A percentile compares a stretch with the other conserved stretches of the same genome.
phyloP scores from a whole-genome alignment of 257 asterid species.

The Nicotiana noctiflora region DNA sequence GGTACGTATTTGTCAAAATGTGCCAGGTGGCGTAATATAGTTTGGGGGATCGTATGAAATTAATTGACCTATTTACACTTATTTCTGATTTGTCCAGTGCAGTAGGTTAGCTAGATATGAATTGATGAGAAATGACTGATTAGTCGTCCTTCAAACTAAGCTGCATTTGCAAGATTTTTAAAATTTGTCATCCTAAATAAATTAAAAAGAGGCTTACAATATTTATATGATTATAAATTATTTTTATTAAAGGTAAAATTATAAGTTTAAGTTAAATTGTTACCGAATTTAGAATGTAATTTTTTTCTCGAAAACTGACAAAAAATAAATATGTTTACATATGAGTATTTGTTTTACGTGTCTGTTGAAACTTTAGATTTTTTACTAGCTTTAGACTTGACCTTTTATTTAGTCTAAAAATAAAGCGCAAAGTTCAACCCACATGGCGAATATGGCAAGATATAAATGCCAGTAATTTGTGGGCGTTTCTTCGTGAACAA shows the following conservation, averaged over 20 bases:
- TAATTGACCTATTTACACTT: neutral
- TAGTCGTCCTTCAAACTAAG: neutral
- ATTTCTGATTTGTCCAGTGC: neutral
- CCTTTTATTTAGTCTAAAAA: neutral
- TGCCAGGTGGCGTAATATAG: neutral
- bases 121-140: neutral
- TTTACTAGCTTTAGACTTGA: neutral
- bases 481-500: neutral
- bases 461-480: neutral
- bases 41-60: neutral
- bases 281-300: too few species aligned
- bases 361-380: too few species aligned
- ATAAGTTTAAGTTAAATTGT: too few species aligned
- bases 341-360: neutral
- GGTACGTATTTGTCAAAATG: neutral
- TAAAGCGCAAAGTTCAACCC: neutral
- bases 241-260: too few species aligned
- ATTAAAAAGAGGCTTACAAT: too few species aligned
- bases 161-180: neutral
- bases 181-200: too few species aligned
- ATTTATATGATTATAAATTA: too few species aligned
- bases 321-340: too few species aligned
- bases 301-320: too few species aligned
- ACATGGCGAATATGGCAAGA: neutral
- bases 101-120: neutral